phyloP scores from a whole-genome alignment of 2,329 filamentous ascomycete species.

The Stromatinia cepivora region DNA sequence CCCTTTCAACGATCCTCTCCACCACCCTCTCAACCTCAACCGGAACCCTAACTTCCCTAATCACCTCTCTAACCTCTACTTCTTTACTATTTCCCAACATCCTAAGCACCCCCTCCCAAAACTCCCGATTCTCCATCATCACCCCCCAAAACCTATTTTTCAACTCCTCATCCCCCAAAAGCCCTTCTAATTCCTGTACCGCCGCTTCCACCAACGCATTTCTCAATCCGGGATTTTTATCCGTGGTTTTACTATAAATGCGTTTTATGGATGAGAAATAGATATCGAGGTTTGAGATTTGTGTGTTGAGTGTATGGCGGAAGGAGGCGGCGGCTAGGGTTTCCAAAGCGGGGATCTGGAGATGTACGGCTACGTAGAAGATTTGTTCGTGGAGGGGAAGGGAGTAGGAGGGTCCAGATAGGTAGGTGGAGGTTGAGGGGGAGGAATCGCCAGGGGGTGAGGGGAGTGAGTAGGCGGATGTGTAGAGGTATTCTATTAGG shows the following conservation, averaged over 20 bases:
- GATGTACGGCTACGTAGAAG: slow-evolving; percentile 28
- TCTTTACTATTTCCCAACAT: slow-evolving; percentile 18
- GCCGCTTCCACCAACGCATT: slow-evolving; percentile 30
- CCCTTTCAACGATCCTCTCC: slow-evolving; percentile 7
- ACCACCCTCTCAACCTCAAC: slow-evolving; percentile 28
- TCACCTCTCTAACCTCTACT: slow-evolving; percentile 13
- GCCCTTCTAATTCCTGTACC: slow-evolving; percentile 26
- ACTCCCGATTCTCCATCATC: slow-evolving; percentile 27
- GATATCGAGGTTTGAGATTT: slow-evolving; percentile 21
- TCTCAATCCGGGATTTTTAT: slow-evolving; percentile 22
- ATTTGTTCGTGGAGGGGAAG: slow-evolving; percentile 30
- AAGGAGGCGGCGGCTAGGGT: slow-evolving; percentile 25
- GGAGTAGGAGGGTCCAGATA: slow-evolving; percentile 13
- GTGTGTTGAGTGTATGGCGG: slow-evolving; percentile 24
- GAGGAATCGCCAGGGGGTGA: slow-evolving; percentile 9
- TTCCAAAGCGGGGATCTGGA: slow-evolving; percentile 26
- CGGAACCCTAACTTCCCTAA: slow-evolving; percentile 31
- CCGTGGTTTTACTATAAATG: slow-evolving; percentile 26
- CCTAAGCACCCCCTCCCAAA: slow-evolving; percentile 29
- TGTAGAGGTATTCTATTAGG: slow-evolving; percentile 36
- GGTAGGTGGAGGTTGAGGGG: slow-evolving; percentile 20
- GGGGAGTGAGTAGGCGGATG: slow-evolving; percentile 26
- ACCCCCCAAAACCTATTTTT: slow-evolving; percentile 24
- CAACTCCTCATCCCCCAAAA: slow-evolving; percentile 24
- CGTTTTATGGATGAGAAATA: slow-evolving; percentile 24